phyloP scores from a whole-genome alignment of 352 stramenopile species.

The Thraustochytrium sp. region DNA sequence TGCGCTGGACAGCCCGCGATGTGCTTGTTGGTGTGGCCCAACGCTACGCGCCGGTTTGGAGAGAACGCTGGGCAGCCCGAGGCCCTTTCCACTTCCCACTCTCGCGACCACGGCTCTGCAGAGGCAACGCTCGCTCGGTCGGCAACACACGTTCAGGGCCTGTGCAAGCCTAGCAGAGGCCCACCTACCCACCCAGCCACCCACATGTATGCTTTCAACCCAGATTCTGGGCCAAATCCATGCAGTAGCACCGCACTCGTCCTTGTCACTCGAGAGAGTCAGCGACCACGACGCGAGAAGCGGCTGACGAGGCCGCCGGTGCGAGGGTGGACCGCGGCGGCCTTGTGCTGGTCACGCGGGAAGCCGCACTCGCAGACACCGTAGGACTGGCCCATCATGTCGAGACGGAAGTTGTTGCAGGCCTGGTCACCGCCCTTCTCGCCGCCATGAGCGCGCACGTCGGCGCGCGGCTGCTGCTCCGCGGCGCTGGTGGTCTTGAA shows the following conservation, averaged over 20 bases:
- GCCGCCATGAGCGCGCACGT: conserved; percentile 10
- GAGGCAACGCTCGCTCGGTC: too few species aligned
- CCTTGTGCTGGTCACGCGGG: conserved; percentile 22
- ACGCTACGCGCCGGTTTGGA: too few species aligned
- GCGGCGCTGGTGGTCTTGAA: conserved; percentile 8
- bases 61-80: too few species aligned
- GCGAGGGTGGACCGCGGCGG: neutral
- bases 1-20: too few species aligned
- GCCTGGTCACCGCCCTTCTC: conserved; percentile 28
- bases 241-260: neutral
- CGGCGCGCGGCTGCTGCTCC: neutral
- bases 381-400: neutral
- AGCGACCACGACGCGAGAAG: neutral
- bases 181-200: too few species aligned
- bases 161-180: too few species aligned
- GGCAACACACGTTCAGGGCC: too few species aligned
- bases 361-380: conserved; percentile 40
- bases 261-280: neutral
- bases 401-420: conserved; percentile 10
- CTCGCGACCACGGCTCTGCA: too few species aligned
- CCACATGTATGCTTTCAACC: too few species aligned
- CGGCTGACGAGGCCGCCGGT: neutral
- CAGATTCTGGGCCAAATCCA: neutral
- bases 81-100: too few species aligned
- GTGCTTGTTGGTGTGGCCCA: too few species aligned